Evolutionary conservation across 345 rosid genomes (phyloP).

Genomic region (Citrus cavaleriei): DNA sequence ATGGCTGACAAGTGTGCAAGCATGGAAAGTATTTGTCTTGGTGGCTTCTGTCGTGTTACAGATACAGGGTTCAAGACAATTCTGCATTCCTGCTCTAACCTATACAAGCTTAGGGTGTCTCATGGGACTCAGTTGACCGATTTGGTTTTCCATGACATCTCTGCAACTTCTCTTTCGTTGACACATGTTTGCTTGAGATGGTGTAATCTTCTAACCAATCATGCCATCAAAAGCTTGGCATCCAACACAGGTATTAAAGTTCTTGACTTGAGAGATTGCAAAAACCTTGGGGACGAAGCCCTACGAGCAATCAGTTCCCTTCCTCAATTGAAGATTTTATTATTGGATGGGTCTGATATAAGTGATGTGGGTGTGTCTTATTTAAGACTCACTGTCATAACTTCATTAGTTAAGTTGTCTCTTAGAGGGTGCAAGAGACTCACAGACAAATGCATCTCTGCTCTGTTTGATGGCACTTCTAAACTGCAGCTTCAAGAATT

Average conservation of each 20-base stretch:
- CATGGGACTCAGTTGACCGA: conserved; percentile 76
- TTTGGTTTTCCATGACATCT: conserved; percentile 83
- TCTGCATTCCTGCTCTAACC: conserved; percentile 75
- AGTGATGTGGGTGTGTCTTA: conserved; percentile 59
- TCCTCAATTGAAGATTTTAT: conserved; percentile 46
- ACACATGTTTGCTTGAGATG: conserved; percentile 82
- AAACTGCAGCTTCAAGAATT: conserved; percentile 60
- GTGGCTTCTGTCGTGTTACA: conserved; percentile 89
- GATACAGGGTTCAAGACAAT: conserved; percentile 83
- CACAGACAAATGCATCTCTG: conserved; percentile 66
- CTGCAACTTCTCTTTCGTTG: conserved; percentile 73
- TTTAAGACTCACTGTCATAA: conserved; percentile 44
- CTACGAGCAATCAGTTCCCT: conserved; percentile 61
- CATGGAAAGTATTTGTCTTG: conserved; percentile 84
- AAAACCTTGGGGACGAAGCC: conserved; percentile 69
- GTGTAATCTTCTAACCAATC: conserved; percentile 77
- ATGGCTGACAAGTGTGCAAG: conserved; percentile 81
- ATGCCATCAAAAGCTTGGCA: conserved; percentile 57
- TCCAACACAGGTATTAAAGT: conserved; percentile 49
- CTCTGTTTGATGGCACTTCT: conserved; percentile 64
- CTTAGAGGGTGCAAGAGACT: conserved; percentile 86
- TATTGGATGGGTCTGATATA: conserved; percentile 65
- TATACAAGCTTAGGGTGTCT: conserved; percentile 69
- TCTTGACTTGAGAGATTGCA: conserved; percentile 82
- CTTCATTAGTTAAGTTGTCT: conserved; percentile 63